Percentiles rank a stretch among this genome's conserved stretches.
These are phyloP conservation scores for Omphalea diandra DNA, from an alignment of 441 rosid genomes.

Conservation along the genomic window DNA sequence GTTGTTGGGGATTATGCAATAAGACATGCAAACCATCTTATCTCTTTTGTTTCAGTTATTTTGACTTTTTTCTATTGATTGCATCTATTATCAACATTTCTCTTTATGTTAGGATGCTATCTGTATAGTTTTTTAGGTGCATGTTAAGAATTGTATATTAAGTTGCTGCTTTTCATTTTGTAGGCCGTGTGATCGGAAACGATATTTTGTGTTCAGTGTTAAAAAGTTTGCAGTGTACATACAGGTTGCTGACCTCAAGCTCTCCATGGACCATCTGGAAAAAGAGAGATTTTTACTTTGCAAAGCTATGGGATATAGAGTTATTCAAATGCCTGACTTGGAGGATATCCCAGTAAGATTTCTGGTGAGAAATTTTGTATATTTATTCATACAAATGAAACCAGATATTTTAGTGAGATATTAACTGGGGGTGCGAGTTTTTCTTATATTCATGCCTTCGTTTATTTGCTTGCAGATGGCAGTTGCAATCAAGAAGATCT, in stretches of 20 bases:
- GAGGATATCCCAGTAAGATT: slow-evolving; percentile 63
- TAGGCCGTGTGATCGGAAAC: background rate
- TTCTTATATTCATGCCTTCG: slow-evolving; percentile 1
- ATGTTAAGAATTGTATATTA: too few species aligned
- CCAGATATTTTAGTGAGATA: background rate
- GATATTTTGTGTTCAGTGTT: background rate
- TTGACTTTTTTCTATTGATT: background rate
- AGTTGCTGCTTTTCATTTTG: slow-evolving; percentile 1
- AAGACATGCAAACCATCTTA: background rate
- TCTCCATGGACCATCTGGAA: slow-evolving; percentile 68
- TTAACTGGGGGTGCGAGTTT: background rate
- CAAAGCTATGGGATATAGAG: slow-evolving; percentile 82
- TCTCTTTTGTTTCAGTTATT: background rate
- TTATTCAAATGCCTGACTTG: slow-evolving; percentile 71
- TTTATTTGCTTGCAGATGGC: slow-evolving; percentile 52
- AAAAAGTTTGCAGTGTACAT: background rate
- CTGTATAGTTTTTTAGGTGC: too few species aligned
- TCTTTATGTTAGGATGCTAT: background rate
- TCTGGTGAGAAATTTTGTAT: background rate
- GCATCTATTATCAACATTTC: background rate
- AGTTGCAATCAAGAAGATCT: slow-evolving; percentile 77
- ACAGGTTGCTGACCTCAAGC: slow-evolving; percentile 78
- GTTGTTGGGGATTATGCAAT: background rate
- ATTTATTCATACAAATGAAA: background rate
- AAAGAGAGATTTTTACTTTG: slow-evolving; percentile 97